Evolutionary conservation across 2,329 filamentous ascomycete genomes (phyloP).

Genomic region (Byssothecium circinans): DNA sequence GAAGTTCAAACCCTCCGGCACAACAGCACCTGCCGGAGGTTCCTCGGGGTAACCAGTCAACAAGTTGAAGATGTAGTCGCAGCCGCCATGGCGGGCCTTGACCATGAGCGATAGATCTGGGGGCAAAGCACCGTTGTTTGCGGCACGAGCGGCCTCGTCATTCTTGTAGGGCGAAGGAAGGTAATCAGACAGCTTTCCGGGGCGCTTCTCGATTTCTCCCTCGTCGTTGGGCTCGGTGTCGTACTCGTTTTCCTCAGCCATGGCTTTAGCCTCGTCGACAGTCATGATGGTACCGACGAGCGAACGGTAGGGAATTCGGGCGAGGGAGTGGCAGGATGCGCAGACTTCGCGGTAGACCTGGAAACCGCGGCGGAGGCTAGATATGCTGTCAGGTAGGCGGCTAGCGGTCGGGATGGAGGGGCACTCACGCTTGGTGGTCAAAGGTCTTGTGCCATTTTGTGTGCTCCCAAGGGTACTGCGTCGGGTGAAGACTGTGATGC

Average conservation of each 20-base stretch:
- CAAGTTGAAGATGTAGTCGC: slow-evolving; percentile 97
- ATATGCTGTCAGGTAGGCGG: slow-evolving; percentile 3
- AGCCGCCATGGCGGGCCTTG: slow-evolving; percentile 96
- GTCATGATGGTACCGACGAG: slow-evolving; percentile 92
- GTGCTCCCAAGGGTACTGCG: slow-evolving; percentile 95
- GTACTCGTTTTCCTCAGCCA: slow-evolving; percentile 98
- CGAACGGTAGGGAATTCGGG: slow-evolving; percentile 88
- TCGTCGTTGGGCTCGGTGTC: slow-evolving; percentile 97
- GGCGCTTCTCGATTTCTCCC: slow-evolving; percentile 97
- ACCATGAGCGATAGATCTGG: slow-evolving; percentile 97
- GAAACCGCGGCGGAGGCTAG: slow-evolving; percentile 94
- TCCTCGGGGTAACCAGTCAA: slow-evolving; percentile 98
- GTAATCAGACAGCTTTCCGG: slow-evolving; percentile 98
- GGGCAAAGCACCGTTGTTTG: slow-evolving; percentile 96
- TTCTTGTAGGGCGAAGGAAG: slow-evolving; percentile 96
- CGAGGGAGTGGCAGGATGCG: slow-evolving; percentile 94
- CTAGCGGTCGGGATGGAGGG: slow-evolving; percentile 4
- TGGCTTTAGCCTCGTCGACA: slow-evolving; percentile 94
- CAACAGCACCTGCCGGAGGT: slow-evolving; percentile 81
- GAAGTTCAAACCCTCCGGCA: slow-evolving; percentile 94
- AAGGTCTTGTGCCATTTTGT: slow-evolving; percentile 90
- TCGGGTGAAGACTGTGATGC: slow-evolving; percentile 76
- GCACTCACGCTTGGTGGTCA: slow-evolving; percentile 88
- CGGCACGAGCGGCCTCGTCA: slow-evolving; percentile 95
- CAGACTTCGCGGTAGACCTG: slow-evolving; percentile 99